phyloP scores from a whole-genome alignment of 108 stramenopile genomes.

The Aurantiochytrium sp. region DNA sequence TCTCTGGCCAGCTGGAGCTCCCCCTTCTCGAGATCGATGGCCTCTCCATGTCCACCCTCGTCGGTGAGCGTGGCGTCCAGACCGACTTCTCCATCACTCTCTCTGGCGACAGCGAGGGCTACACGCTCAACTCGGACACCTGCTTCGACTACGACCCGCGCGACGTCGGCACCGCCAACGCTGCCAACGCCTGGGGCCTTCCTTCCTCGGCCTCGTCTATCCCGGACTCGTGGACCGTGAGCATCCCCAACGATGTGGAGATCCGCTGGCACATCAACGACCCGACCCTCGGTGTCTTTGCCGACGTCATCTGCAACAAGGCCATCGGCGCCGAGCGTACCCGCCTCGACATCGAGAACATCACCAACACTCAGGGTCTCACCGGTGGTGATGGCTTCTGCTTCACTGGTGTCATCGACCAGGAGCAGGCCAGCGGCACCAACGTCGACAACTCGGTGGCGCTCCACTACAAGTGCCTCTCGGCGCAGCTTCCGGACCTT shows the following conservation, averaged over 20 bases:
- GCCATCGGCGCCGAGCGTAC: not conserved
- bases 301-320: not conserved
- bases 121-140: not conserved
- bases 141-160: not conserved
- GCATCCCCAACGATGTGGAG: not conserved
- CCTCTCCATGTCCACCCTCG: not conserved
- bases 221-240: not conserved
- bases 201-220: not conserved
- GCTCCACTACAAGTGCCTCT: not conserved
- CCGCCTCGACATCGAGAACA: not conserved
- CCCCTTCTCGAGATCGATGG: not conserved
- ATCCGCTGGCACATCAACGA: not conserved
- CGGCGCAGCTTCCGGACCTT: not conserved
- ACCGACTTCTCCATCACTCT: not conserved
- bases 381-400: not conserved
- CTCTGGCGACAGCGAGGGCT: not conserved
- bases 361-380: not conserved
- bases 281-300: not conserved
- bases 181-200: not conserved
- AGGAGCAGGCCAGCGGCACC: not conserved
- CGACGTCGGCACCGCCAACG: not conserved
- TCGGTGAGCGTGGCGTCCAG: not conserved
- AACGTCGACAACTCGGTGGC: not conserved
- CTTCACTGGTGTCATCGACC: not conserved
- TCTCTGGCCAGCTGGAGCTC: not conserved